Percentiles rank a stretch among this genome's conserved stretches.
phyloP scores from a whole-genome alignment of 495 filamentous ascomycete genomes.

The Aspergillus indologenus region DNA sequence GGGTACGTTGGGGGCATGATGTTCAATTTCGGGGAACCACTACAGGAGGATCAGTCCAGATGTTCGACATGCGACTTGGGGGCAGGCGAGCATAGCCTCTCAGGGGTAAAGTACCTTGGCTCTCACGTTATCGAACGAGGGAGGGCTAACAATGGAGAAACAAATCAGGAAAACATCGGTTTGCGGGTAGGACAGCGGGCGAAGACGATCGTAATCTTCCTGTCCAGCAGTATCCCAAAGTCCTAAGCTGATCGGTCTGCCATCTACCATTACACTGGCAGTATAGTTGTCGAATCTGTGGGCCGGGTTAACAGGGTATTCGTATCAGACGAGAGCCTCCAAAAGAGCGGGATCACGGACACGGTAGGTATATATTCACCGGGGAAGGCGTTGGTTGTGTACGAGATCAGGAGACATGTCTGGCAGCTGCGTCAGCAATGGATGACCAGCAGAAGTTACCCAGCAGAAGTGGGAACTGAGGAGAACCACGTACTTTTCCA shows the following conservation, averaged over 20 bases:
- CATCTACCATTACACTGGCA: constrained; percentile 97
- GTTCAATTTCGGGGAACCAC: constrained; percentile 97
- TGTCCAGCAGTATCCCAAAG: constrained; percentile 99
- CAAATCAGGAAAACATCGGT: constrained; percentile 98
- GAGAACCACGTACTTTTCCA: constrained; percentile 70
- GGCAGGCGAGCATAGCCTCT: background rate
- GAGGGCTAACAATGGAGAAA: constrained; percentile 96
- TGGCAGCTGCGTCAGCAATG: constrained; percentile 32
- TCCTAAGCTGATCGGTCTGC: constrained; percentile 92
- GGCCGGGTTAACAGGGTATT: constrained; percentile 15
- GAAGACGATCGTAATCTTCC: constrained; percentile 95
- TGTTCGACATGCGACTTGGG: background rate
- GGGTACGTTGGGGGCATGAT: constrained; percentile 91
- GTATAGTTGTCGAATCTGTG: constrained; percentile 97
- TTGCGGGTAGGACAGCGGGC: constrained; percentile 94
- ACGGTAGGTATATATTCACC: constrained; percentile 99
- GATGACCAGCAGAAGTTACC: constrained; percentile 1
- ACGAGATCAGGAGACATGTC: constrained; percentile 99
- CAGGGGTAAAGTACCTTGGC: constrained; percentile 65
- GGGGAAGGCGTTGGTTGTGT: constrained; percentile 98
- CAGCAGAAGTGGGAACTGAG: constrained; percentile 2
- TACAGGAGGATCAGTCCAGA: constrained; percentile 32
- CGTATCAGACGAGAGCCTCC: constrained; percentile 10
- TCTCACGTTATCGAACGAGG: constrained; percentile 96
- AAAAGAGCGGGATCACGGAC: constrained; percentile 54